These are phyloP conservation scores for Phytophthora nicotianae DNA, from an alignment of 352 stramenopile species.

Conservation along the genomic window DNA sequence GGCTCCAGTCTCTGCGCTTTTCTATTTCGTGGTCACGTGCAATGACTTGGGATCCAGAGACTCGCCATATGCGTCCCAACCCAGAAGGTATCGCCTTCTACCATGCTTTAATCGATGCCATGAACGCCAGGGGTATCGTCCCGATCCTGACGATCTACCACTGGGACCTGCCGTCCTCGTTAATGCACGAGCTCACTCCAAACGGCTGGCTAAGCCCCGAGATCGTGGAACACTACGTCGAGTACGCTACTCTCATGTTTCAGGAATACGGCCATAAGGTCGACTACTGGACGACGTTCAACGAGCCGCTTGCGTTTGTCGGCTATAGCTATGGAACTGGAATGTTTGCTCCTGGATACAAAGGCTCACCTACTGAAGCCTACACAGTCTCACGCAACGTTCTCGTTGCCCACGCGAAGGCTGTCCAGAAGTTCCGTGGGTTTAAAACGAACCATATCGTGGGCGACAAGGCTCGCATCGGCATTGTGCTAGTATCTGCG, in stretches of 20 bases:
- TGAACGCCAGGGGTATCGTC: slow-evolving; percentile 22
- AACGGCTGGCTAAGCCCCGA: slow-evolving; percentile 35
- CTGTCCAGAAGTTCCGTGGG: slow-evolving; percentile 77
- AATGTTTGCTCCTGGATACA: slow-evolving; percentile 38
- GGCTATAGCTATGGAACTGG: slow-evolving; percentile 83
- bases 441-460: slow-evolving; percentile 23
- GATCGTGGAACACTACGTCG: slow-evolving; percentile 35
- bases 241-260: slow-evolving; percentile 90
- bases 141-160: slow-evolving; percentile 37
- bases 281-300: slow-evolving; percentile 93
- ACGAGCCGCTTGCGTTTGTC: slow-evolving; percentile 85
- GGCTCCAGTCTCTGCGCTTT: slow-evolving; percentile 84
- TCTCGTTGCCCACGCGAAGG: slow-evolving; percentile 85
- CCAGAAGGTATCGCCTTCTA: slow-evolving; percentile 37
- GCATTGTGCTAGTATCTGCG: slow-evolving; percentile 92
- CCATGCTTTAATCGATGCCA: slow-evolving; percentile 33
- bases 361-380: slow-evolving; percentile 31
- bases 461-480: slow-evolving; percentile 35
- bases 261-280: slow-evolving; percentile 87
- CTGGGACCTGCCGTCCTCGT: slow-evolving; percentile 18
- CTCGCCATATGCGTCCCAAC: slow-evolving; percentile 27
- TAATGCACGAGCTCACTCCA: background rate
- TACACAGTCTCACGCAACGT: slow-evolving; percentile 76
- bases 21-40: slow-evolving; percentile 37
- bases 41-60: slow-evolving; percentile 64